Evolutionary conservation across 441 rosid genomes (phyloP).

Genomic region (Pelargonium myrrhifolium): DNA sequence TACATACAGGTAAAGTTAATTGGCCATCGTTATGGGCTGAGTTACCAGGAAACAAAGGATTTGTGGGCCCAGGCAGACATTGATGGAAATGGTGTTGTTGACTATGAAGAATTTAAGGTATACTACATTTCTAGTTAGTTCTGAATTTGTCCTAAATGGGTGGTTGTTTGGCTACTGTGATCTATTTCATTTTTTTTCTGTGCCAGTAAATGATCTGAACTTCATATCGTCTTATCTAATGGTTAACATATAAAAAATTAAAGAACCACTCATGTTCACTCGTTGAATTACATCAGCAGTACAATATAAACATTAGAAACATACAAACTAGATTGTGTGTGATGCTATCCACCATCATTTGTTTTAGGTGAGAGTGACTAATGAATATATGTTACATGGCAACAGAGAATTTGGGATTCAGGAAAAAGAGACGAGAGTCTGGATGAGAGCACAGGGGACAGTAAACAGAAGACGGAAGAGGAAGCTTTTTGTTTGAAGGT

Average conservation of each 20-base stretch:
- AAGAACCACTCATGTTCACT: too few relatives aligned
- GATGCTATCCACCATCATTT: too few relatives aligned
- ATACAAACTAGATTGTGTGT: too few relatives aligned
- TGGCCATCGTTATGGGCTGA: constrained; percentile 36
- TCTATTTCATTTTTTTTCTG: not conserved
- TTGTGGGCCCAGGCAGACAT: constrained; percentile 68
- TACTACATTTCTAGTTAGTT: not conserved
- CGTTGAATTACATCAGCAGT: not conserved
- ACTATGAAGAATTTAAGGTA: constrained; percentile 71
- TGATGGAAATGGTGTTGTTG: constrained; percentile 63
- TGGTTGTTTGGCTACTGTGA: not conserved
- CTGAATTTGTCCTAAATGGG: not conserved
- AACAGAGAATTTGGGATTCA: constrained; percentile 58
- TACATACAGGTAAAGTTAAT: not conserved
- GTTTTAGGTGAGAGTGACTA: not conserved
- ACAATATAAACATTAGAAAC: too few relatives aligned
- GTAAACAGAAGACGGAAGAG: constrained; percentile 19
- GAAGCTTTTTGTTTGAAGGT: constrained; percentile 61
- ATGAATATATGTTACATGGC: constrained; percentile 17
- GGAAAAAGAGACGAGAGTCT: constrained; percentile 27
- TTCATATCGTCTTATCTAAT: too few relatives aligned
- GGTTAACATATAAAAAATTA: too few relatives aligned
- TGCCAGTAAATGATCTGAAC: not conserved
- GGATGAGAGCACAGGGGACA: constrained; percentile 20
- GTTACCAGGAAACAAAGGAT: constrained; percentile 57